These are phyloP conservation scores for Triglochin maritima DNA, from an alignment of 106 monocot species.

Conservation along the genomic window DNA sequence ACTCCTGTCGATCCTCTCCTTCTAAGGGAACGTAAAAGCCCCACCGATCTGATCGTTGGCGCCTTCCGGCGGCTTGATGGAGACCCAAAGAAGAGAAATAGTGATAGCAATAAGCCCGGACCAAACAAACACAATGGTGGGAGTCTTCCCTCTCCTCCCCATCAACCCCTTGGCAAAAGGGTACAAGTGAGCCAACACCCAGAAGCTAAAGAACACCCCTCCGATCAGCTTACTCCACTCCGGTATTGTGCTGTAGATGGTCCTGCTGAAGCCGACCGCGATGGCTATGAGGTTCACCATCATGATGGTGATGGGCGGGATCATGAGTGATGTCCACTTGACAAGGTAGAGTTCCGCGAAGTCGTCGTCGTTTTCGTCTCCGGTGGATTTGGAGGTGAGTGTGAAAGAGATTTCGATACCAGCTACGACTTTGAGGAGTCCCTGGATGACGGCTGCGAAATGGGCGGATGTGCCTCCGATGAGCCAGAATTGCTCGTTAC, in stretches of 20 bases:
- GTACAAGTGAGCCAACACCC: no score
- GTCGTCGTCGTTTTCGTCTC: conserved; percentile 13
- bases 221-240: conserved; percentile 18
- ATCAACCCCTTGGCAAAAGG: no score
- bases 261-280: conserved; percentile 5
- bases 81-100: no score
- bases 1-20: no score
- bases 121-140: no score
- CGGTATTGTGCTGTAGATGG: conserved; percentile 14
- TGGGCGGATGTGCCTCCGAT: conserved; percentile 24
- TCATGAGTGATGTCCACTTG: conserved; percentile 15
- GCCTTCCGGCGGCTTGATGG: no score
- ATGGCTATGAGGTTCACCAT: conserved; percentile 14
- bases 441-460: conserved; percentile 17
- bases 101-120: no score
- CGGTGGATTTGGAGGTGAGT: conserved; percentile 14
- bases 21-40: no score
- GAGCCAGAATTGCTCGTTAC: conserved; percentile 27
- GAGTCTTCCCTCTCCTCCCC: no score
- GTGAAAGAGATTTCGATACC: conserved; percentile 24
- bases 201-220: background rate
- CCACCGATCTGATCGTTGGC: no score
- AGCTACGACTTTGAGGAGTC: conserved; percentile 14
- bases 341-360: conserved; percentile 16
- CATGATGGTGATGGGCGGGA: conserved; percentile 16